Evolutionary conservation across 2,329 filamentous ascomycete genomes (phyloP), one percentile per base, ranked within the genome.

Genomic region (Huntiella omanensis): DNA sequence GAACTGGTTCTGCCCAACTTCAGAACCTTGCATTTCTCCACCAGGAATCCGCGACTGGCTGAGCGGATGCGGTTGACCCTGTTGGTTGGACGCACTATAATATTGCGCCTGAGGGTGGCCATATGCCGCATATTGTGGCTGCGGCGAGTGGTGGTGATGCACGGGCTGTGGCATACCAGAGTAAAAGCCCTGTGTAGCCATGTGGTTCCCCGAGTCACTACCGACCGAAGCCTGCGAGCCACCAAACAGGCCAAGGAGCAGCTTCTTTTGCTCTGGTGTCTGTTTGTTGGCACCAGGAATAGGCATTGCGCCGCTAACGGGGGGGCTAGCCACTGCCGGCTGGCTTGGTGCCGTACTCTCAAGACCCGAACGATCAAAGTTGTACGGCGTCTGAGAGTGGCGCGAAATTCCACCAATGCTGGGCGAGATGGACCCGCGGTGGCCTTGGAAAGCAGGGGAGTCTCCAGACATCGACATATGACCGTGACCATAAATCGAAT

Each of bases 241-340:
- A 19, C 71, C 69, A 55, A 83, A 81, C 1, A 83, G 67, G 4
- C 77, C 80, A 10, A 83, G 63, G 3, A 71, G 60, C 47, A 63
- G 61, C 39, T 64, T 62, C 51, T 58, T 63, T 45, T 70, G 67
- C 36, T 63, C 70, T 15, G 58, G 32, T 3, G 49, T 56, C 8
- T 58, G 58, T 39, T 60, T 59, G 16, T 55, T 47, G 8, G 54
- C 47, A 4, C 52, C 53, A 4, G 58, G 55, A 17, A 55, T 48
- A 5, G 57, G 56, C 36, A 59, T 53, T 34, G 54, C 52, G 3
- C 57, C 57, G 13, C 54, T 51, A 5, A 55, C 49, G 53, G 58
- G 50, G 52, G 57, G 49, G 52, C 54, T 52, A 53, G 51, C 48
- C 54, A 53, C 48, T 53, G 50, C 51, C 52, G 49, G 32, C 32